Evolutionary conservation across 441 rosid genomes (phyloP).

Genomic region (Erodium chrysanthum): DNA sequence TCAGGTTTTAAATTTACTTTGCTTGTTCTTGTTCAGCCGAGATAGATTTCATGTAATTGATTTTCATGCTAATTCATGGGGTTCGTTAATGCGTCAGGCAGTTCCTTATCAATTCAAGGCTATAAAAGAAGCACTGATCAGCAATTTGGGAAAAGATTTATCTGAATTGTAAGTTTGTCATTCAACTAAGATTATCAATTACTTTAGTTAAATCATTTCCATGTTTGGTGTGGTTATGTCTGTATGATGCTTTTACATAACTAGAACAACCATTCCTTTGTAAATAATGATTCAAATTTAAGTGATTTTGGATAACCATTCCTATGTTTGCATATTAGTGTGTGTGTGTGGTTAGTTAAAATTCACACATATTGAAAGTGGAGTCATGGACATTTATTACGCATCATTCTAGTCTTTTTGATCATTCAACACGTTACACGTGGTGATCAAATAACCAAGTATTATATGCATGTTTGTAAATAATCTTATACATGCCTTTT

Average conservation of each 20-base stretch:
- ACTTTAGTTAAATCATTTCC: neutral
- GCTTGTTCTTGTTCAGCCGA: neutral
- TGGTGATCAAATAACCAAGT: neutral
- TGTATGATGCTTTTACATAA: neutral
- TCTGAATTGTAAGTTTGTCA: constrained; percentile 43
- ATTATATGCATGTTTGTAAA: neutral
- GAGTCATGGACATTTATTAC: neutral
- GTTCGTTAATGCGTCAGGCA: constrained; percentile 35
- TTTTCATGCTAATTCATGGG: constrained; percentile 17
- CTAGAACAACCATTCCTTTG: neutral
- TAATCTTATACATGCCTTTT: neutral
- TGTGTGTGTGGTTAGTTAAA: neutral
- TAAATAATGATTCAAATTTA: neutral
- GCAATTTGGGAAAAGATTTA: constrained; percentile 51
- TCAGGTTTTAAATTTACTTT: constrained; percentile 32
- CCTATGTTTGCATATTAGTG: neutral
- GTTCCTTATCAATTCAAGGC: constrained; percentile 62
- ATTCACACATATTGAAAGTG: neutral
- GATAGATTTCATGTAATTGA: constrained; percentile 11
- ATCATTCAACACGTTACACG: neutral
- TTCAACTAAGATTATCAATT: neutral
- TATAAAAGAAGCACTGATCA: constrained; percentile 43
- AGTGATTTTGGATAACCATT: neutral
- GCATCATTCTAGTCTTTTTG: neutral
- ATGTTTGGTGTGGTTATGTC: neutral